A percentile compares a stretch with the other conserved stretches of the same genome.
Conservation (phyloP, 202 grass and related monocot species). For the Alloteropsis angusta region DNA sequence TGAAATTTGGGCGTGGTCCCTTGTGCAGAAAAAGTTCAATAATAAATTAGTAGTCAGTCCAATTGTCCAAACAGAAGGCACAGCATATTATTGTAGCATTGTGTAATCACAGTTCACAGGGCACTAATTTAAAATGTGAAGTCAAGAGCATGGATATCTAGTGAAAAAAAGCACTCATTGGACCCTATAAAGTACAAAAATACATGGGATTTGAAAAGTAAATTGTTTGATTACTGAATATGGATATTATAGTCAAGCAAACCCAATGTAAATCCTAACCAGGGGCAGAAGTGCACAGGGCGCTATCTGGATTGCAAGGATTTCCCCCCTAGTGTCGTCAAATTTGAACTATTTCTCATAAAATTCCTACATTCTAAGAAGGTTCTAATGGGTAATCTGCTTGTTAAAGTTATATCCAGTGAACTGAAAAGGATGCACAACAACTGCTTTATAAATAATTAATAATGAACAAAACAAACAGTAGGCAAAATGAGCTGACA, state of each 20-base stretch:
- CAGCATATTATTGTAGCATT: background rate
- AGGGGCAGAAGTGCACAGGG: background rate
- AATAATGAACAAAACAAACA: background rate
- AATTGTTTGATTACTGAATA: background rate
- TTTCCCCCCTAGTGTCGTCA: background rate
- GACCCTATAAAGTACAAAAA: background rate
- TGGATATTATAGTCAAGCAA: background rate
- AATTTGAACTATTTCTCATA: background rate
- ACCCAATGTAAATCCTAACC: background rate
- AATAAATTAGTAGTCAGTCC: background rate
- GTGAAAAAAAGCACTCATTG: background rate
- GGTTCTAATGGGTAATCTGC: background rate
- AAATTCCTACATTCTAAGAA: background rate
- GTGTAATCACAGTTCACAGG: background rate
- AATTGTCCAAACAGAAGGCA: background rate
- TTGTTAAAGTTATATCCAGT: background rate
- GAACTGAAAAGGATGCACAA: background rate
- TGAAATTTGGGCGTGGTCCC: too few relatives aligned
- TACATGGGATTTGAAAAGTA: background rate
- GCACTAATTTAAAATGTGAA: background rate
- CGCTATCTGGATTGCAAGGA: background rate
- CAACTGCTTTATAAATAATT: background rate
- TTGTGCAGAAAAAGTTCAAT: too few relatives aligned
- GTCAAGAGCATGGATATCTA: slow-evolving; percentile 12
- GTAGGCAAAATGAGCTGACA: background rate